These are phyloP conservation scores for Cladosporium velox DNA, from an alignment of 2,329 filamentous ascomycete species.

Conservation along the genomic window DNA sequence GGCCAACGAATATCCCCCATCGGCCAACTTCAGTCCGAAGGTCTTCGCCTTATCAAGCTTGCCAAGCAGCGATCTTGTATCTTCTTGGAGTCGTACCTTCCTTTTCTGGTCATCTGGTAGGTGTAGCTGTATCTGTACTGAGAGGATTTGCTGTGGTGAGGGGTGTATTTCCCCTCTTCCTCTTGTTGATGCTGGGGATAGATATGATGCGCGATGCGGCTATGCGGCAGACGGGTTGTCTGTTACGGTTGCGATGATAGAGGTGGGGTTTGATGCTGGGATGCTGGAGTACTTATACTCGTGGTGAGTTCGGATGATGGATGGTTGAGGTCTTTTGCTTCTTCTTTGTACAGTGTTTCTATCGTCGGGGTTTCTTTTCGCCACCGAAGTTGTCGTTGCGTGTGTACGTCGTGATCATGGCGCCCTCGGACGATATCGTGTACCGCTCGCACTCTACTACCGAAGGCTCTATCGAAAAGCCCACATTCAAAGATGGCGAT, in stretches of 20 bases:
- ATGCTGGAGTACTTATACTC: neutral
- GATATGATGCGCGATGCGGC: neutral
- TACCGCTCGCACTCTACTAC: constrained; percentile 9
- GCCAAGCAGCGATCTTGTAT: constrained; percentile 17
- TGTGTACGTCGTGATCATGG: neutral
- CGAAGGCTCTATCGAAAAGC: constrained; percentile 21
- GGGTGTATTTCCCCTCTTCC: neutral
- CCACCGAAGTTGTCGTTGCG: neutral
- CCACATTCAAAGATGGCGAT: constrained; percentile 23
- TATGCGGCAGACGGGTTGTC: neutral
- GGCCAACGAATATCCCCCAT: neutral
- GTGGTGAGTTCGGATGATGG: too few relatives aligned
- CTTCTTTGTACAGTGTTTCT: neutral
- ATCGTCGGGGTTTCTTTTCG: neutral
- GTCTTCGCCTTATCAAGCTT: constrained; percentile 11
- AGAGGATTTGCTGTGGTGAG: too few relatives aligned
- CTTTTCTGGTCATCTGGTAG: neutral
- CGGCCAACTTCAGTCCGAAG: constrained; percentile 15
- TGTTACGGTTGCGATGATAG: neutral
- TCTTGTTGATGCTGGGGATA: neutral
- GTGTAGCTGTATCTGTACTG: constrained; percentile 3
- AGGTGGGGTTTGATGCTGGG: neutral
- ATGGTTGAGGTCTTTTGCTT: neutral
- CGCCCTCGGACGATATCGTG: constrained; percentile 1
- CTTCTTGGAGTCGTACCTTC: constrained; percentile 4